Base-by-base conservation (phyloP, 1,284 basidiomycete species). In the Neotropicomus parvogracilis region DNA sequence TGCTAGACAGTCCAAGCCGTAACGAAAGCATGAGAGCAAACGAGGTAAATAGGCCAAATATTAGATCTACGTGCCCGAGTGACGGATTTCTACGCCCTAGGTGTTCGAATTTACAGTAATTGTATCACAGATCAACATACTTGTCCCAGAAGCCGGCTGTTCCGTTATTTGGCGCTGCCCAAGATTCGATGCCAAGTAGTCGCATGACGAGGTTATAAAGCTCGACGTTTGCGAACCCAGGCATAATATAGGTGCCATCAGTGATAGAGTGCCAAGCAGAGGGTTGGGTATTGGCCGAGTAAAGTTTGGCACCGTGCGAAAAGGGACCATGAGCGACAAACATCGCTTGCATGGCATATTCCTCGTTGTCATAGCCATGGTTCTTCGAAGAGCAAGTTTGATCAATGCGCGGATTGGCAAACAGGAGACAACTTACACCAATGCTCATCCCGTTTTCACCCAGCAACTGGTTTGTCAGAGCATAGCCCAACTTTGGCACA, bases 311-410 rank as follows among this genome's bases (percentile, higher is more conserved):
- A 43, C 78, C 75, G 5, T 77, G 66, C 11, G 87, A 83, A 62
- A 92, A 92, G 0, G 92, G 91, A 1, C 92, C 92, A 60, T 90
- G 86, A 3, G 90, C 89, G 52, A 95, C 85, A 66, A 95, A 95
- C 65, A 91, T 85, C 0, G 91, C 91, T 47, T 84, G 82, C 93
- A 95, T 95, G 4, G 86, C 75, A 9, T 72, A 61, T 33, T 83
- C 78, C 13, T 75, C 65, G 55, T 92, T 92, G 62, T 94, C 91
- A 62, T 91, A 92, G 10, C 88, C 90, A 55, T 93, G 88, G 53
- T 83, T 90, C 81, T 90, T 56, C 19, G 40, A 34, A 9, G 17
- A 20, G 32, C 31, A 12, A 9, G 27, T 3, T 17, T 17, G 17
- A 39, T 54, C 40, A 50, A 29, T 6, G 20, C 26, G 44, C 12